phyloP scores from a whole-genome alignment of 108 stramenopile genomes.

The Pseudonitzschia delicatissima region DNA sequence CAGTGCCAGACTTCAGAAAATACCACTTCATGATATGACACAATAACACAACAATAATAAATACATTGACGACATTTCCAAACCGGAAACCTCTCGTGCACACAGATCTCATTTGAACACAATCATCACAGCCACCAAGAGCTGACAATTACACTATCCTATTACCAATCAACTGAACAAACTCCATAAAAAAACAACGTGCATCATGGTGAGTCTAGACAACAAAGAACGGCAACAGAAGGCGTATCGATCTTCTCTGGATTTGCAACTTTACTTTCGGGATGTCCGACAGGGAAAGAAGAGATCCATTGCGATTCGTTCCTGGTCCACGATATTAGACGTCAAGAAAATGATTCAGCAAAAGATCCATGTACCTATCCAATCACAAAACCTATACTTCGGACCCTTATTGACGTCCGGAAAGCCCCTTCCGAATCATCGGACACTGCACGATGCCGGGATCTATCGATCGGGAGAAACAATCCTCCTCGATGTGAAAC shows the following conservation, averaged over 20 bases:
- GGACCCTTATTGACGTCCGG: constrained; percentile 68
- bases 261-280: constrained; percentile 78
- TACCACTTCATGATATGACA: no score
- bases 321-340: constrained; percentile 86
- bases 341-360: constrained; percentile 72
- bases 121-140: no score
- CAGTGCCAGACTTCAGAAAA: no score
- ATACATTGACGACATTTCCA: no score
- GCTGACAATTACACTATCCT: neutral
- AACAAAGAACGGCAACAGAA: constrained; percentile 17
- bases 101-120: no score
- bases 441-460: constrained; percentile 82
- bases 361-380: constrained; percentile 63
- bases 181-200: neutral
- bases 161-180: neutral
- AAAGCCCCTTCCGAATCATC: constrained; percentile 71
- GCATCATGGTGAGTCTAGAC: constrained; percentile 22
- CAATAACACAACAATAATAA: no score
- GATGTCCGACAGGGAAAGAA: constrained; percentile 70
- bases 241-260: constrained; percentile 31
- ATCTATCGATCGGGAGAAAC: constrained; percentile 83
- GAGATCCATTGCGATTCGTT: constrained; percentile 63
- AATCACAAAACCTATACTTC: constrained; percentile 70
- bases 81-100: no score
- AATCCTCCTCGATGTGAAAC: constrained; percentile 67